A percentile compares a stretch with the other conserved stretches of the same genome.
Conservation (phyloP, 371 early-diverging fungal genomes). For the Circinella minor region DNA sequence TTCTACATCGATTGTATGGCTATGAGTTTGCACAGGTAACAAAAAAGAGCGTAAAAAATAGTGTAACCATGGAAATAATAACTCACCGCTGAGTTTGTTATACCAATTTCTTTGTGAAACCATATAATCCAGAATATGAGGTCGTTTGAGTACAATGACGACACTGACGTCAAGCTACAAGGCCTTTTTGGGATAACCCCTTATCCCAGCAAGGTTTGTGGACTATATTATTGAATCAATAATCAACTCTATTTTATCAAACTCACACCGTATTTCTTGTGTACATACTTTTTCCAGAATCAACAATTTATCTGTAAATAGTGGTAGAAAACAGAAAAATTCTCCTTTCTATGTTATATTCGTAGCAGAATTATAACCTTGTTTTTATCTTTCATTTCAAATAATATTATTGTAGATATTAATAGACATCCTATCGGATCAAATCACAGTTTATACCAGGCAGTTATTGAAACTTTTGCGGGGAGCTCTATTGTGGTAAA, state of each 20-base stretch:
- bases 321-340: background rate
- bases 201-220: constrained; percentile 53
- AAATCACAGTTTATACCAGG: constrained; percentile 39
- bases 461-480: constrained; percentile 43
- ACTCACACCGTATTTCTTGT: constrained; percentile 6
- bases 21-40: constrained; percentile 15
- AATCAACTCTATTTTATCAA: constrained; percentile 12
- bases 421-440: constrained; percentile 26
- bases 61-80: background rate
- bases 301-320: constrained; percentile 53
- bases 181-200: constrained; percentile 50
- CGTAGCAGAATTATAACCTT: background rate
- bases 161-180: constrained; percentile 24
- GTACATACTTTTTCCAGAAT: constrained; percentile 17
- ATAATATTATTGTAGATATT: background rate
- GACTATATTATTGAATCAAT: background rate
- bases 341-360: background rate
- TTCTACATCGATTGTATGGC: constrained; percentile 21
- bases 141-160: constrained; percentile 26
- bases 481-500: constrained; percentile 30
- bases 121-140: constrained; percentile 26
- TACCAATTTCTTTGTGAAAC: background rate
- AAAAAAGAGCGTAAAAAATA: background rate
- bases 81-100: background rate
- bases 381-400: background rate